Evolutionary conservation across 306 rosid species (phyloP).

Genomic region (Potentilla sterilis): DNA sequence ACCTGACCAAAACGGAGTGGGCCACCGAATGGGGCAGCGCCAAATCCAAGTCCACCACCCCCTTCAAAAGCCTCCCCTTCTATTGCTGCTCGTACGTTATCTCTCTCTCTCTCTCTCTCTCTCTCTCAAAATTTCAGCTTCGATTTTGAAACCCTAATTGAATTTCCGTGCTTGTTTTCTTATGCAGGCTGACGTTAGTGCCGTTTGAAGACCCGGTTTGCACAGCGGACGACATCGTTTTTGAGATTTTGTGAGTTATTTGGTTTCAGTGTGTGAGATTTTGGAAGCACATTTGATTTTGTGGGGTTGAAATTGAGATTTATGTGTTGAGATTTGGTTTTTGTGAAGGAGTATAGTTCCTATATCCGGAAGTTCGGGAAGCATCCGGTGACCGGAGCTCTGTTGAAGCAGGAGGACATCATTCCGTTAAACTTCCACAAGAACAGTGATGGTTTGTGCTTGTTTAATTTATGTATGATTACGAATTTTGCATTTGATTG

Average conservation of each 20-base stretch:
- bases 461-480: neutral
- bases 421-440: constrained; percentile 85
- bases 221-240: constrained; percentile 80
- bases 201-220: constrained; percentile 87
- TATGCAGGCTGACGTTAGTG: constrained; percentile 76
- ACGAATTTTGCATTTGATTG: neutral
- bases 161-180: neutral
- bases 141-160: neutral
- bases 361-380: constrained; percentile 80
- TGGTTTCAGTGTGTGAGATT: too few species aligned
- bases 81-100: constrained; percentile 99
- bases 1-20: constrained; percentile 96
- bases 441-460: constrained; percentile 69
- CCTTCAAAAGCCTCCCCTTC: constrained; percentile 93
- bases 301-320: too few species aligned
- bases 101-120: too few species aligned
- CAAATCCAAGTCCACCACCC: constrained; percentile 62
- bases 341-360: constrained; percentile 76
- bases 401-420: constrained; percentile 70
- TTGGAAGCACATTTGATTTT: neutral
- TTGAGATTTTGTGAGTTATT: constrained; percentile 59
- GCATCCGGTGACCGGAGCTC: constrained; percentile 78
- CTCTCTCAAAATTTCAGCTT: neutral
- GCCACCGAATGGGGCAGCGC: constrained; percentile 99
- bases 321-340: too few species aligned